Evolutionary conservation across 2,329 filamentous ascomycete species (phyloP).

Genomic region (Colletotrichum falcatum): DNA sequence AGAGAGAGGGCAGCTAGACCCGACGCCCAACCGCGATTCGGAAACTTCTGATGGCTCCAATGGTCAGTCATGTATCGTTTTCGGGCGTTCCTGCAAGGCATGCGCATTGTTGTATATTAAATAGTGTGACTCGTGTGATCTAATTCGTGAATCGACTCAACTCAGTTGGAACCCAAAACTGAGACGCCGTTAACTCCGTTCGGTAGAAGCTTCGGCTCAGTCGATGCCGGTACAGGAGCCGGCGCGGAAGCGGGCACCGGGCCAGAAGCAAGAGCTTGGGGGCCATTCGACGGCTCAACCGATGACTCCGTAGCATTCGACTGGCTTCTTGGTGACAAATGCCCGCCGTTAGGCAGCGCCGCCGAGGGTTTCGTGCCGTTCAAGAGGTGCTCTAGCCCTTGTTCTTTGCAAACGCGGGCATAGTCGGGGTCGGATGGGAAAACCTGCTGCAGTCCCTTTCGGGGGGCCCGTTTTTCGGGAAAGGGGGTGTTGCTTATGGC

Average conservation of each 20-base stretch:
- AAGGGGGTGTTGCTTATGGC: constrained; percentile 66
- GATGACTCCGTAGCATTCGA: constrained; percentile 36
- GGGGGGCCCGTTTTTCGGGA: constrained; percentile 66
- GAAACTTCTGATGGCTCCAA: constrained; percentile 3
- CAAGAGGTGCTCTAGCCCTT: constrained; percentile 68
- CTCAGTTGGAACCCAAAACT: constrained; percentile 27
- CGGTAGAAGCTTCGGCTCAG: constrained; percentile 20
- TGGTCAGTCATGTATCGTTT: constrained; percentile 7
- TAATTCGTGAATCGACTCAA: constrained; percentile 31
- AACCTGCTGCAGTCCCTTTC: constrained; percentile 65
- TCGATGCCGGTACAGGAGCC: neutral
- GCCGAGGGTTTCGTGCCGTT: constrained; percentile 58
- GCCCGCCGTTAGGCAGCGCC: constrained; percentile 59
- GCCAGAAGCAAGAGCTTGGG: constrained; percentile 7
- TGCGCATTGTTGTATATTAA: constrained; percentile 34
- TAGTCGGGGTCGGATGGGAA: constrained; percentile 69
- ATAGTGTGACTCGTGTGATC: constrained; percentile 27
- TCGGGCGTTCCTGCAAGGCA: constrained; percentile 13
- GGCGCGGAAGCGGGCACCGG: neutral
- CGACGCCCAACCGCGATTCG: neutral
- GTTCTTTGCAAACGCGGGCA: constrained; percentile 64
- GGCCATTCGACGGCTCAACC: constrained; percentile 27
- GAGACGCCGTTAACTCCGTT: constrained; percentile 38
- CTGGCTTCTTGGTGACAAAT: constrained; percentile 59
- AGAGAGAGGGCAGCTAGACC: constrained; percentile 10